phyloP scores from a whole-genome alignment of 495 filamentous ascomycete genomes.

The Penicillium fimorum region DNA sequence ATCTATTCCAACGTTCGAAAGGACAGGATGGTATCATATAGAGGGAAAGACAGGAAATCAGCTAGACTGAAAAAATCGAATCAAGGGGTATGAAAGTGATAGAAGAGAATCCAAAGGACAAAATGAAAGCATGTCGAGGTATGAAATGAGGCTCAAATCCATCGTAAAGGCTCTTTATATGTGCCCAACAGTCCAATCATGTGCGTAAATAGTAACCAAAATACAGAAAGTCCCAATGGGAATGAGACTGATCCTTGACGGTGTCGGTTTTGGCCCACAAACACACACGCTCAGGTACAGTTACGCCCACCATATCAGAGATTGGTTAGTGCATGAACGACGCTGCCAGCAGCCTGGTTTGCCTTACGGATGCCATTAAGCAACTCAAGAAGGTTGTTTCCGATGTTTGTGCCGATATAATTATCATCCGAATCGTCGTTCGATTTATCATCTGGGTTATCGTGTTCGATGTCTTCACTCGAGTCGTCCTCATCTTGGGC shows the following conservation, averaged over 20 bases:
- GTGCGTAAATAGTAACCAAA: not conserved
- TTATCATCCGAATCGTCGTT: not conserved
- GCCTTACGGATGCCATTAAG: constrained; percentile 21
- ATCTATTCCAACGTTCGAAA: too few species aligned
- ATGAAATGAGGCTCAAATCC: not conserved
- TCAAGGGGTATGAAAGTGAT: not conserved
- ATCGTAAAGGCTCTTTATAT: not conserved
- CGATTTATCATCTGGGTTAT: not conserved
- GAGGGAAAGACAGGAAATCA: not conserved
- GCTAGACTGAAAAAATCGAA: not conserved
- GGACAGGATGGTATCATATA: constrained; percentile 7
- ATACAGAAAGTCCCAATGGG: not conserved
- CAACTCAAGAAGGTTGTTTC: constrained; percentile 21
- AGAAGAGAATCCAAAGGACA: not conserved
- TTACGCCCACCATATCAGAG: not conserved
- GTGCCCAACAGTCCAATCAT: not conserved
- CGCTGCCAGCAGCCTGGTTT: constrained; percentile 9
- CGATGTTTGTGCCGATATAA: constrained; percentile 5
- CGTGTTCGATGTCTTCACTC: not conserved
- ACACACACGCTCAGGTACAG: not conserved
- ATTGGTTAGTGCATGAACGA: constrained; percentile 13
- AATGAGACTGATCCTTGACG: not conserved
- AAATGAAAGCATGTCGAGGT: not conserved
- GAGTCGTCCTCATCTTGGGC: constrained; percentile 1
- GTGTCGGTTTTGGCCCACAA: not conserved